Evolutionary conservation across 768 basidiomycete genomes (phyloP), one percentile per base, ranked within the genome.

Genomic region (Serpula lacrymans): DNA sequence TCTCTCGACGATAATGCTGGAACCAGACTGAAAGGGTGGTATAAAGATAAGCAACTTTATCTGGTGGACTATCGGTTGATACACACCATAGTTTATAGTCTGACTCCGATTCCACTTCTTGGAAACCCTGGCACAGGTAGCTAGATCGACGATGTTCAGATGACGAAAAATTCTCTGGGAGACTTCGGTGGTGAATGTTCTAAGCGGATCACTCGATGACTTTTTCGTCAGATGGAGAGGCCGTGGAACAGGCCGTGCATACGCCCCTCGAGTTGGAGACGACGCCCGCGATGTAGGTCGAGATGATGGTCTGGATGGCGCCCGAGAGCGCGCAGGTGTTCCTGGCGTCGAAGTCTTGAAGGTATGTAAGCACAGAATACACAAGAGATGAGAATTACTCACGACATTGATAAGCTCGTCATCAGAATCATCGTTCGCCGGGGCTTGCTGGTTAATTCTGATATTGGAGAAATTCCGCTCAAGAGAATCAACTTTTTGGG

Each of bases 21-120:
- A 94, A 96, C 93, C 93, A 96, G 8, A 95, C 93, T 96, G 10
- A 52, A 25, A 25, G n/a, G n/a, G n/a, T n/a, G n/a, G n/a, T n/a
- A 13, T 20, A 17, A 42, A 34, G 18, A 44, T 28, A 37, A 25
- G n/a, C n/a, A n/a, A n/a, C n/a, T n/a, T 20, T 14, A 14, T 26
- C 26, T 35, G 48, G 18, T 28, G 27, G 6, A 26, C 26, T 13
- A 13, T 14, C 21, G 50, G 10, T 16, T 7, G 14, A 1, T 46
- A 57, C 72, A 41, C 45, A 88, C 93, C 83, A 57, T 95, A 94
- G 62, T 96, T 96, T 45, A 95, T 60, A 0, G 91, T 88, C 65
- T 93, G 89, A 48, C 88, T 92, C 57, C 80, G 80, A 44, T 72
- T 76, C 93, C 93, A 96, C 63, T 90, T 87, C 61, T 77, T 82